A percentile compares a stretch with the other conserved stretches of the same genome.
Conservation (phyloP, 768 basidiomycete genomes). For the Tylopilus plumbeoviolaceoides region DNA sequence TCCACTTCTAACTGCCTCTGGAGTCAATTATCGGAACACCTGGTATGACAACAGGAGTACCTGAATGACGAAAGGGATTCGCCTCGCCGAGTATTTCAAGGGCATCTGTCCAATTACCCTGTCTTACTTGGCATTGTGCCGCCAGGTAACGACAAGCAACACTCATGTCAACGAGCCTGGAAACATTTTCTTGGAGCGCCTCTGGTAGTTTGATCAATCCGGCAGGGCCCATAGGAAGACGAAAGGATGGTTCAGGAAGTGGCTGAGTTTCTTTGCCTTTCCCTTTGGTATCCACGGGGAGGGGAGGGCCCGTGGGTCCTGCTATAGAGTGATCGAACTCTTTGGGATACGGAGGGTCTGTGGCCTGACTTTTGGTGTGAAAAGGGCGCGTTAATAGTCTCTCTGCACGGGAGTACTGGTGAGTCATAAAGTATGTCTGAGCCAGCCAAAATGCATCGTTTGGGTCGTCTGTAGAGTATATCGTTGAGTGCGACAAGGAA, state of each 20-base stretch:
- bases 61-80: conserved; percentile 78
- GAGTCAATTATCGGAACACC: too few relatives aligned
- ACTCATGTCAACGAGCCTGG: conserved; percentile 87
- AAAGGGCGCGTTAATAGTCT: conserved; percentile 87
- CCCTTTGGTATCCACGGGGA: conserved; percentile 43
- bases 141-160: conserved; percentile 95
- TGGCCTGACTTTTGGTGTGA: conserved; percentile 46
- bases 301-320: conserved; percentile 39
- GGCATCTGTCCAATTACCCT: conserved; percentile 90
- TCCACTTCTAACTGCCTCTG: conserved; percentile 58
- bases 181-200: conserved; percentile 59
- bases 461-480: conserved; percentile 63
- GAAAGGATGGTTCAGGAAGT: conserved; percentile 37
- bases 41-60: conserved; percentile 32
- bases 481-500: conserved; percentile 5
- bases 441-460: conserved; percentile 99
- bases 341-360: conserved; percentile 29
- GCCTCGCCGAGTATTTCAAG: conserved; percentile 90
- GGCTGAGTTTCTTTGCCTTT: conserved; percentile 56
- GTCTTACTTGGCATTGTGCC: conserved; percentile 88
- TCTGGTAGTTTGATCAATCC: conserved; percentile 69
- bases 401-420: conserved; percentile 94
- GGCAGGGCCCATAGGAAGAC: conserved; percentile 68
- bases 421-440: conserved; percentile 94
- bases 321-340: conserved; percentile 16